A percentile compares a stretch with the other conserved stretches of the same genome.
Conservation (phyloP, 2,329 filamentous ascomycete genomes). For the Endoconidiophora laricicola region DNA sequence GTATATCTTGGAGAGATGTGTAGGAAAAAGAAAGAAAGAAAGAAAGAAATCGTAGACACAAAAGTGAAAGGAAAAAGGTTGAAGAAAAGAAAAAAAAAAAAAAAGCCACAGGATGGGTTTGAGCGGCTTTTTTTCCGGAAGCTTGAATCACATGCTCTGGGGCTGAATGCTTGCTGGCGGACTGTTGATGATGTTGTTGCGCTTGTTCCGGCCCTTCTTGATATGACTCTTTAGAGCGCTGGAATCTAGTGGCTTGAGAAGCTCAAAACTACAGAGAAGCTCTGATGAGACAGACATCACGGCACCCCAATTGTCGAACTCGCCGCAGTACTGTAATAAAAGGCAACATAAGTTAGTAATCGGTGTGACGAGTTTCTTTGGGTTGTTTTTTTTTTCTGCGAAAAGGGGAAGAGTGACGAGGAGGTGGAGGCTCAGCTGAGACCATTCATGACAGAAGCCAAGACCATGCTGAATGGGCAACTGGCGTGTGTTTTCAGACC, state of each 20-base stretch:
- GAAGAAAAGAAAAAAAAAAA: constrained; percentile 1
- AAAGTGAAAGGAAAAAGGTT: no score
- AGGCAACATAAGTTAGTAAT: constrained; percentile 13
- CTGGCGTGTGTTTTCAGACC: background rate
- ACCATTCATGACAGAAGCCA: no score
- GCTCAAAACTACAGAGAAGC: constrained; percentile 88
- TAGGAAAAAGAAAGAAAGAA: background rate
- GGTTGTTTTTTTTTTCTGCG: no score
- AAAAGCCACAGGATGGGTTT: background rate
- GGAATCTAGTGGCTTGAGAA: constrained; percentile 90
- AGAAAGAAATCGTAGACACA: background rate
- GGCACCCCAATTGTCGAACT: constrained; percentile 98
- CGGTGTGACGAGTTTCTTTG: no score
- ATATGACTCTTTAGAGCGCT: constrained; percentile 96
- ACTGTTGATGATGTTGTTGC: constrained; percentile 90
- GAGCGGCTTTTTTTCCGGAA: background rate
- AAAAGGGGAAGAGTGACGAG: background rate
- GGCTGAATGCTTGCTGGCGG: constrained; percentile 26
- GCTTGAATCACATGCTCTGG: constrained; percentile 10
- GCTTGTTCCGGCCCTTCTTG: constrained; percentile 91
- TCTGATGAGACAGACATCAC: constrained; percentile 96
- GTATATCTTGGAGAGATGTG: background rate
- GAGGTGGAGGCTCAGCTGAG: no score
- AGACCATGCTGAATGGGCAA: no score
- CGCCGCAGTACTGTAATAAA: constrained; percentile 66